Conservation (phyloP, 1,284 basidiomycete genomes). For the Marasmius tenuissimus region DNA sequence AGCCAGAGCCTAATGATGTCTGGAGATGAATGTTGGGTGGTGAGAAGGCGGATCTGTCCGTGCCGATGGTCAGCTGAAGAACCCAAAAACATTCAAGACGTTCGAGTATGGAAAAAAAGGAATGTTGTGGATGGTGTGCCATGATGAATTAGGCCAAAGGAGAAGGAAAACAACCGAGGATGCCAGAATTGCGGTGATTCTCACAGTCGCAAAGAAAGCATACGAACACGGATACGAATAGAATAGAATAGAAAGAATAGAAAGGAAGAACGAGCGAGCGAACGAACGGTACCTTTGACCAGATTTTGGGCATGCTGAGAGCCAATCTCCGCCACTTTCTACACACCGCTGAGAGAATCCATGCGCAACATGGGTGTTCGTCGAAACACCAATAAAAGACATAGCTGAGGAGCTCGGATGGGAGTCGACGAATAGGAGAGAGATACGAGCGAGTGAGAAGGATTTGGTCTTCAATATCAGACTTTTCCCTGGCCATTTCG, state of each 20-base stretch:
- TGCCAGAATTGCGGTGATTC: slow-evolving; percentile 11
- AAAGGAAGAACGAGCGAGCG: no score
- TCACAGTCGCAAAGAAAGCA: slow-evolving; percentile 7
- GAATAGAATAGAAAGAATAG: slow-evolving; percentile 10
- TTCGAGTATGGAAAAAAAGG: neutral
- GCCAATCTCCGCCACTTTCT: slow-evolving; percentile 60
- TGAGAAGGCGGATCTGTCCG: slow-evolving; percentile 69
- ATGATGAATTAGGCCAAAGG: slow-evolving; percentile 8
- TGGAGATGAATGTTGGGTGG: slow-evolving; percentile 66
- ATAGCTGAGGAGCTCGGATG: slow-evolving; percentile 62
- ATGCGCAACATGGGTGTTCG: slow-evolving; percentile 64
- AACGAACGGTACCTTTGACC: slow-evolving; percentile 63
- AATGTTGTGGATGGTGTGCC: neutral
- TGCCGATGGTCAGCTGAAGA: neutral
- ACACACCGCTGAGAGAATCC: slow-evolving; percentile 68
- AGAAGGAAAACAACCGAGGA: slow-evolving; percentile 10
- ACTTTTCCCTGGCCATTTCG: slow-evolving; percentile 6
- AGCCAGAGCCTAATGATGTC: slow-evolving; percentile 78
- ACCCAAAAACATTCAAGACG: slow-evolving; percentile 2
- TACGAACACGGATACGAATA: neutral
- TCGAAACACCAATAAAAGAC: slow-evolving; percentile 69
- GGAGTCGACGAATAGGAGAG: slow-evolving; percentile 66
- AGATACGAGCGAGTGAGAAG: slow-evolving; percentile 52
- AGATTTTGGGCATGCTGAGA: slow-evolving; percentile 62
- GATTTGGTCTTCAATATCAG: slow-evolving; percentile 6